phyloP scores from a whole-genome alignment of 2,329 filamentous ascomycete genomes.

The Fusarium incarnatum region DNA sequence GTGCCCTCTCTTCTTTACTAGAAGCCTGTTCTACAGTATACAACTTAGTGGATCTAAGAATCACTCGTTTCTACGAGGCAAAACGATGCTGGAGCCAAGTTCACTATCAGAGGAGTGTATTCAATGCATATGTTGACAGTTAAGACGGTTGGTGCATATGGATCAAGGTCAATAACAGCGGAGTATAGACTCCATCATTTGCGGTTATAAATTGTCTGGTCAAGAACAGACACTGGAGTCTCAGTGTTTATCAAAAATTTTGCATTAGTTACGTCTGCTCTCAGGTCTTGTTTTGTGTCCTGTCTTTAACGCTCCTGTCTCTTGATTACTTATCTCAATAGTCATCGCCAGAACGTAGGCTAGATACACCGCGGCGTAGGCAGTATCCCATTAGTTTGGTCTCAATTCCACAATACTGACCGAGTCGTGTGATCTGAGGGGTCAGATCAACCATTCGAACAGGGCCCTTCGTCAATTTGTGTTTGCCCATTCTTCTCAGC shows the following conservation, averaged over 20 bases:
- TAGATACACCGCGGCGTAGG: background rate
- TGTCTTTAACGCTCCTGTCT: too few relatives aligned
- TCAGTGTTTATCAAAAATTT: too few relatives aligned
- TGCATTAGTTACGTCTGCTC: too few relatives aligned
- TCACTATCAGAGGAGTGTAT: background rate
- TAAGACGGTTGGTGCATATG: too few relatives aligned
- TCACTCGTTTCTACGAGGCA: background rate
- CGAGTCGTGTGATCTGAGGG: background rate
- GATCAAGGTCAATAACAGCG: too few relatives aligned
- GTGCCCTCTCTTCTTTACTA: fast-evolving
- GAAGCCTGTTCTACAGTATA: background rate
- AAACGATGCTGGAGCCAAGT: background rate
- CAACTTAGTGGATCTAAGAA: background rate
- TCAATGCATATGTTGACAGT: background rate
- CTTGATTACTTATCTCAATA: too few relatives aligned
- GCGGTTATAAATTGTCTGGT: too few relatives aligned
- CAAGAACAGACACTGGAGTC: too few relatives aligned
- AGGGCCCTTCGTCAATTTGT: background rate
- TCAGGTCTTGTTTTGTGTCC: too few relatives aligned
- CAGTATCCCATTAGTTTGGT: background rate
- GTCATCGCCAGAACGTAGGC: background rate
- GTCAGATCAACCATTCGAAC: background rate
- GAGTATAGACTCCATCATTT: too few relatives aligned
- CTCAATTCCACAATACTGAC: background rate
- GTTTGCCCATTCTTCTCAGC: background rate